Evolutionary conservation across 176 grass and related monocot genomes (phyloP).

Genomic region (Melocanna baccifera): DNA sequence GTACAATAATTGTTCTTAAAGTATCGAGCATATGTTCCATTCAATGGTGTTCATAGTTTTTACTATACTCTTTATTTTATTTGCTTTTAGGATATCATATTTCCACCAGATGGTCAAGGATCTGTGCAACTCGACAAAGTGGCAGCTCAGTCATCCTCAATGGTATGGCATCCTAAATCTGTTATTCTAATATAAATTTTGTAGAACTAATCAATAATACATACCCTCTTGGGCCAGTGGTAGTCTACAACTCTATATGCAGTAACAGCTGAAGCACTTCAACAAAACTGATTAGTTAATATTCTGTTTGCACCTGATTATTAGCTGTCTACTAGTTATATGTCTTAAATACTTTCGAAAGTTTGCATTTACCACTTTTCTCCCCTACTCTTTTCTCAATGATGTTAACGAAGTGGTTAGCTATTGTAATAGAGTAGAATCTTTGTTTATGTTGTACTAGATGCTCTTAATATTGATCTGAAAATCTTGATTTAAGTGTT

Average conservation of each 20-base stretch:
- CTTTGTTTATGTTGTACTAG: background rate
- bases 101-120: constrained; percentile 57
- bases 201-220: background rate
- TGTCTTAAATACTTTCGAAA: background rate
- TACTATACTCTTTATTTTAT: constrained; percentile 8
- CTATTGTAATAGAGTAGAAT: background rate
- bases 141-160: constrained; percentile 61
- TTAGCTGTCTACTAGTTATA: background rate
- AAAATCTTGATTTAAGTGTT: constrained; percentile 8
- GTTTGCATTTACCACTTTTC: background rate
- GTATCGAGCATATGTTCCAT: background rate
- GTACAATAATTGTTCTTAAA: constrained; percentile 9
- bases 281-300: background rate
- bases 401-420: background rate
- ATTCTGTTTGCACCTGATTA: background rate
- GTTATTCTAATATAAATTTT: background rate
- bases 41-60: background rate
- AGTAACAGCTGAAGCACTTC: constrained; percentile 10
- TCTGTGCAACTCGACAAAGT: constrained; percentile 59
- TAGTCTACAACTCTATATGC: background rate
- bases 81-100: constrained; percentile 69
- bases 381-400: background rate
- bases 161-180: constrained; percentile 41
- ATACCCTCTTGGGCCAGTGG: background rate
- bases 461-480: background rate